A percentile compares a stretch with the other conserved stretches of the same genome.
phyloP scores from a whole-genome alignment of 1,284 basidiomycete species.

The Malassezia vespertilionis region DNA sequence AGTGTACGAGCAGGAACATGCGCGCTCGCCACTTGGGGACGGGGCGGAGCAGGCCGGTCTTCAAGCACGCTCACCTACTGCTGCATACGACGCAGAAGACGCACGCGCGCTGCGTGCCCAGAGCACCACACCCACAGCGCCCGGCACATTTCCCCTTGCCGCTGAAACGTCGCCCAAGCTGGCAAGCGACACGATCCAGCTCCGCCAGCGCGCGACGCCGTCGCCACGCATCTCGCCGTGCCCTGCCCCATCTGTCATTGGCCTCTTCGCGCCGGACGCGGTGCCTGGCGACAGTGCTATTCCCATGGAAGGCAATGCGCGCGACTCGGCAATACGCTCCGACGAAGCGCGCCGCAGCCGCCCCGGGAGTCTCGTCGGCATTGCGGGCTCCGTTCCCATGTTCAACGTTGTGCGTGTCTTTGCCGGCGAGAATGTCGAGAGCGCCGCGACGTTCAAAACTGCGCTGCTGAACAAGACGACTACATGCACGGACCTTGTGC shows the following conservation, averaged over 20 bases:
- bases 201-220: not conserved
- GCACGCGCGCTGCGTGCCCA: too few species aligned
- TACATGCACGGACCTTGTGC: conserved; percentile 68
- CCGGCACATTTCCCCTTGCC: too few species aligned
- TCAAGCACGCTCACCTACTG: too few species aligned
- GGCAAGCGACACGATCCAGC: not conserved
- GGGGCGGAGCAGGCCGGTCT: not conserved
- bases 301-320: not conserved
- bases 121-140: not conserved
- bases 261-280: not conserved
- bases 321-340: too few species aligned
- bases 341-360: conserved; percentile 14
- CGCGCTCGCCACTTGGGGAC: not conserved
- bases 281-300: not conserved
- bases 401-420: conserved; percentile 90
- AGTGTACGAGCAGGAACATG: not conserved
- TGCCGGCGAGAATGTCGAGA: conserved; percentile 66
- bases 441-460: conserved; percentile 94
- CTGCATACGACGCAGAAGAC: too few species aligned
- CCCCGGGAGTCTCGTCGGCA: conserved; percentile 45
- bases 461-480: conserved; percentile 80
- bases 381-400: conserved; percentile 58
- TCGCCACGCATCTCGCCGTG: not conserved
- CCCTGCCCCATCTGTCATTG: not conserved
- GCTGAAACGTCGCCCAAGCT: not conserved